Base-by-base conservation (phyloP, 129 eudicot genomes). In the Flaveria bidentis region DNA sequence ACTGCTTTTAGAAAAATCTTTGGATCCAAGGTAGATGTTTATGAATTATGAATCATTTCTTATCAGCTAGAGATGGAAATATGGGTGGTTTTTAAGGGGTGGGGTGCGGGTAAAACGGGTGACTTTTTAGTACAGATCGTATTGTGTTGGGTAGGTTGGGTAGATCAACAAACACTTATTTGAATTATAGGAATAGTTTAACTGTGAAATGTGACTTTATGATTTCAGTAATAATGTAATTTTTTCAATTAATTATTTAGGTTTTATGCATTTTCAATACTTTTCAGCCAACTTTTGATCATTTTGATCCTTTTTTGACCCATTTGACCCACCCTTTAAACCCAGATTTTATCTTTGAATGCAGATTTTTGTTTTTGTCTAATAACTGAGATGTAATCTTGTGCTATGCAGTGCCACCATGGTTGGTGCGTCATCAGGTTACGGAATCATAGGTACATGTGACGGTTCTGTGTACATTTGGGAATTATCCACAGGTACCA, bases 401-500 rank as follows among this genome's bases (percentile, higher is more conserved):
- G 76, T 53, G 55, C 55, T 30, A 50, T 44, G 75, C 93, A 91
- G 99, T 76, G 88, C 84, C 82, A 78, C 87, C 25, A 81, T 83
- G 61, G 84, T 81, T 53, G 96, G 91, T 79, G 78, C 86, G 67
- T 75, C 95, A 74, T 87, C 84, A 80, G 96, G 92, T 69, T 86
- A 84, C 80, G 99, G 99, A 69, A 84, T 91, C 51, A 81, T 94
- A 36, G 92, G 90, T 63, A 91, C 88, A 67, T 44, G 73, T 53
- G 90, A 89, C 18, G 96, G 96, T 41, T 86, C 56, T 51, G 86
- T 89, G 18, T 86, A 86, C 83, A 76, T 89, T 72, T 94, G 97
- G 97, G 99, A 94, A 46, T 63, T 94, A 81, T 77, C 96, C 18
- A 84, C 96, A 18, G 97, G 99, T 60, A 68, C 55, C 39, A 89